A percentile compares a stretch with the other conserved stretches of the same genome.
phyloP scores from a whole-genome alignment of 2,329 filamentous ascomycete species.

The Juglanconis oblonga region DNA sequence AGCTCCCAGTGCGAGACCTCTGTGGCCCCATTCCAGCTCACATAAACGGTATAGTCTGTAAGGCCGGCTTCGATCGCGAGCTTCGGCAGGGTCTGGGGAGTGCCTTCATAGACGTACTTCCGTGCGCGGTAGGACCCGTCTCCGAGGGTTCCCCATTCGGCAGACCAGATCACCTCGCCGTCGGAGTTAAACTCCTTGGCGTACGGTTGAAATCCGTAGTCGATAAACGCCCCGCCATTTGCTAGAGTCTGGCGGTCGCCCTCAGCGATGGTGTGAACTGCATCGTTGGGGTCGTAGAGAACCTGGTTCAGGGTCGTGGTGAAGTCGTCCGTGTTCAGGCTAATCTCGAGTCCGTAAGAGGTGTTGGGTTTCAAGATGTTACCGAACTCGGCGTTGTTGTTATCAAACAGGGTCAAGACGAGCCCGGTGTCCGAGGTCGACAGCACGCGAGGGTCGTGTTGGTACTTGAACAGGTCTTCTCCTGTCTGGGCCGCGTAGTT shows the following conservation, averaged over 20 bases:
- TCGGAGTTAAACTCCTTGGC: slow-evolving; percentile 6
- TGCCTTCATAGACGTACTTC: slow-evolving; percentile 3
- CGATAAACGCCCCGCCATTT: slow-evolving; percentile 21
- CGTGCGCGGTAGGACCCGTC: slow-evolving; percentile 6
- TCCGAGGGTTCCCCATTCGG: slow-evolving; percentile 1
- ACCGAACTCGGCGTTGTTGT: slow-evolving; percentile 13
- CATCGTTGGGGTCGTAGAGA: slow-evolving; percentile 4
- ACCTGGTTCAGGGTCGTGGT: slow-evolving; percentile 5
- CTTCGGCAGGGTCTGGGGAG: neutral
- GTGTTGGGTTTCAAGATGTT: slow-evolving; percentile 1
- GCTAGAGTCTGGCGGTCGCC: slow-evolving; percentile 12
- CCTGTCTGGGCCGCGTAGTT: slow-evolving; percentile 1
- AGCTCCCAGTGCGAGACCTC: slow-evolving; percentile 3
- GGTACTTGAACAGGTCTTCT: slow-evolving; percentile 8
- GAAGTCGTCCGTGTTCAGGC: slow-evolving; percentile 1
- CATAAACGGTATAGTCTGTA: neutral
- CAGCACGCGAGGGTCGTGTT: slow-evolving; percentile 9
- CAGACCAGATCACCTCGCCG: slow-evolving; percentile 5
- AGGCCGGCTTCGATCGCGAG: neutral
- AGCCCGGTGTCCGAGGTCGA: slow-evolving; percentile 4
- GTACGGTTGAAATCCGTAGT: slow-evolving; percentile 17
- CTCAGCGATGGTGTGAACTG: slow-evolving; percentile 6
- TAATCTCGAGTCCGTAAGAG: slow-evolving; percentile 9
- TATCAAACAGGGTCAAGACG: slow-evolving; percentile 9
- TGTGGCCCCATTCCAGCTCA: slow-evolving; percentile 14